Conservation (phyloP, 129 eudicot species). For the Chrysanthemum seticuspe region DNA sequence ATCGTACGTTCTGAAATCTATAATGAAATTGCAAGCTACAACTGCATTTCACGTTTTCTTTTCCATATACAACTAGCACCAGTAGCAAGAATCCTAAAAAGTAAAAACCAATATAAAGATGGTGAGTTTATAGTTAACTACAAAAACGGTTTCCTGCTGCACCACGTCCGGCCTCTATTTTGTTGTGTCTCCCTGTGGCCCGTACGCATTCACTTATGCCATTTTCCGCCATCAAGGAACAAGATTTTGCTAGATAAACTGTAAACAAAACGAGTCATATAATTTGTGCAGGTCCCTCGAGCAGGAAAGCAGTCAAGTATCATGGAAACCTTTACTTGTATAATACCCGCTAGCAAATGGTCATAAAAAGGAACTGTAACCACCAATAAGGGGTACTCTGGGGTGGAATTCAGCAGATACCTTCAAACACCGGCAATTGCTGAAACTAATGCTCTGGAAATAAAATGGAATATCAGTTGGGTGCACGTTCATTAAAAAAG, state of each 20-base stretch:
- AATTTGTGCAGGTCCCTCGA: slow-evolving; percentile 11
- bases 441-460: slow-evolving; percentile 60
- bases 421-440: slow-evolving; percentile 53
- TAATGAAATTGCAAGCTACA: no score
- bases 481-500: no score
- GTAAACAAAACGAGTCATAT: no score
- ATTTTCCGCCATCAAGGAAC: no score
- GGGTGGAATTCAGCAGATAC: slow-evolving; percentile 62
- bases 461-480: slow-evolving; percentile 1
- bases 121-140: background rate
- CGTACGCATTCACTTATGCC: no score
- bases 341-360: slow-evolving; percentile 10
- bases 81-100: background rate
- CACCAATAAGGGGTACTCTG: slow-evolving; percentile 82
- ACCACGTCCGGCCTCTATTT: background rate
- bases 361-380: slow-evolving; percentile 60
- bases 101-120: background rate
- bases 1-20: no score
- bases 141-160: background rate
- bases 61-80: background rate
- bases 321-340: background rate
- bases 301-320: background rate
- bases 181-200: background rate
- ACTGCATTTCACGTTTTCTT: background rate
- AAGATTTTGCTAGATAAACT: no score